Conservation (phyloP, 2,329 filamentous ascomycete species). For the Penicillium polonicum region DNA sequence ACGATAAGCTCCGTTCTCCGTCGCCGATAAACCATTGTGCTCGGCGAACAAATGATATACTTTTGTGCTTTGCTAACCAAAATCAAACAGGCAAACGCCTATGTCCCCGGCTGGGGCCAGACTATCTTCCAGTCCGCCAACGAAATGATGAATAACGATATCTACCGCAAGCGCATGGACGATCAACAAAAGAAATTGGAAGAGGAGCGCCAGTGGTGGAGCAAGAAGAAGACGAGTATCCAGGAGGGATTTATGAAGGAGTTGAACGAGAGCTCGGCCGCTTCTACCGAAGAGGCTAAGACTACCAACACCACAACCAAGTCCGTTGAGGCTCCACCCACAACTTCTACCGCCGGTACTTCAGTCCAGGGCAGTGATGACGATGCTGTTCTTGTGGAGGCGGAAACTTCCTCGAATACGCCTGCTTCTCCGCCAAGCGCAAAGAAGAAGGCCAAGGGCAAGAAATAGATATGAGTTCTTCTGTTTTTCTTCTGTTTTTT, state of each 20-base stretch:
- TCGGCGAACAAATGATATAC: not conserved
- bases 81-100: conserved; percentile 75
- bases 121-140: conserved; percentile 96
- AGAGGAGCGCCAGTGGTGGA: conserved; percentile 89
- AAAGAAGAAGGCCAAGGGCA: conserved; percentile 49
- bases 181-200: conserved; percentile 70
- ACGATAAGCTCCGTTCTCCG: conserved; percentile 28
- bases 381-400: conserved; percentile 75
- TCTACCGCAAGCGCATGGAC: conserved; percentile 70
- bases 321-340: conserved; percentile 23
- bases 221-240: conserved; percentile 72
- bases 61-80: conserved; percentile 17
- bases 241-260: conserved; percentile 80
- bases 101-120: conserved; percentile 85
- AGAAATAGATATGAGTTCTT: conserved; percentile 38
- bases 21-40: not conserved
- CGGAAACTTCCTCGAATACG: conserved; percentile 43
- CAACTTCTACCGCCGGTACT: conserved; percentile 37
- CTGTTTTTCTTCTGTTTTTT: conserved; percentile 1
- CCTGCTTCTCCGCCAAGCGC: conserved; percentile 24
- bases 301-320: conserved; percentile 18
- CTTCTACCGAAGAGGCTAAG: conserved; percentile 16
- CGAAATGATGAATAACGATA: conserved; percentile 84
- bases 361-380: conserved; percentile 57
- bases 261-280: conserved; percentile 50